phyloP scores from a whole-genome alignment of 2,329 filamentous ascomycete species.

The Colletotrichum shisoi region DNA sequence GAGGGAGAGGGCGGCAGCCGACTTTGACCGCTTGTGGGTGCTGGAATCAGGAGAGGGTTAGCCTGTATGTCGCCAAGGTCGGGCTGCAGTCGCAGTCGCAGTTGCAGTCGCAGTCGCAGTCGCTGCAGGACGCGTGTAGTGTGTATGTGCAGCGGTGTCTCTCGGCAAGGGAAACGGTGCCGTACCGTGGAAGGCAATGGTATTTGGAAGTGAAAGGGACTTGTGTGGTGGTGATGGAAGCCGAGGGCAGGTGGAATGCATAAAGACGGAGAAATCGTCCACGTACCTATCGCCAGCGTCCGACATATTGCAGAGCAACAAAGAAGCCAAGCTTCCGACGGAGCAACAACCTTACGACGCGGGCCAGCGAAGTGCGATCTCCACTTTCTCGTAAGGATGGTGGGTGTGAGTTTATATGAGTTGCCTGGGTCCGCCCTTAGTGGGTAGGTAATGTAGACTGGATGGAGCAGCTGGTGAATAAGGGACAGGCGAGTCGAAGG shows the following conservation, averaged over 20 bases:
- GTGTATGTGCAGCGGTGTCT: constrained; percentile 17
- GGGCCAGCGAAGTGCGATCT: constrained; percentile 31
- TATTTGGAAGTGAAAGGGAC: not conserved
- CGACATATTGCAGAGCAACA: constrained; percentile 46
- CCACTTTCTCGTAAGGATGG: constrained; percentile 36
- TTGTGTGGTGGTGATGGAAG: not conserved
- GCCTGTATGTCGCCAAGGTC: constrained; percentile 20
- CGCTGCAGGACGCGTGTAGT: constrained; percentile 14
- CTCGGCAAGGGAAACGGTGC: constrained; percentile 28
- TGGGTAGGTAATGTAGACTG: constrained; percentile 19
- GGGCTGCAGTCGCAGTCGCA: constrained; percentile 11
- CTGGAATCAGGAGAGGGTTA: constrained; percentile 42
- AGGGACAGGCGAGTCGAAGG: constrained; percentile 5
- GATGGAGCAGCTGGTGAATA: constrained; percentile 29
- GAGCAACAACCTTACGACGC: constrained; percentile 12
- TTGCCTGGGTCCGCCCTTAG: constrained; percentile 12
- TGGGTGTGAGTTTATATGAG: constrained; percentile 35
- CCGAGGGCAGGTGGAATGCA: constrained; percentile 18
- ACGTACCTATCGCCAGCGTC: constrained; percentile 50
- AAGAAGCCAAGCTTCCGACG: constrained; percentile 27
- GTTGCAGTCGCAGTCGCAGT: constrained; percentile 17
- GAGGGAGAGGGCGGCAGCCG: constrained; percentile 60
- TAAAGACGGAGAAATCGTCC: constrained; percentile 6
- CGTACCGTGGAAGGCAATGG: constrained; percentile 10
- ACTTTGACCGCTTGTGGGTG: constrained; percentile 64